These are phyloP conservation scores for Penicillium argentinense DNA, from an alignment of 495 filamentous ascomycete species.

Conservation along the genomic window DNA sequence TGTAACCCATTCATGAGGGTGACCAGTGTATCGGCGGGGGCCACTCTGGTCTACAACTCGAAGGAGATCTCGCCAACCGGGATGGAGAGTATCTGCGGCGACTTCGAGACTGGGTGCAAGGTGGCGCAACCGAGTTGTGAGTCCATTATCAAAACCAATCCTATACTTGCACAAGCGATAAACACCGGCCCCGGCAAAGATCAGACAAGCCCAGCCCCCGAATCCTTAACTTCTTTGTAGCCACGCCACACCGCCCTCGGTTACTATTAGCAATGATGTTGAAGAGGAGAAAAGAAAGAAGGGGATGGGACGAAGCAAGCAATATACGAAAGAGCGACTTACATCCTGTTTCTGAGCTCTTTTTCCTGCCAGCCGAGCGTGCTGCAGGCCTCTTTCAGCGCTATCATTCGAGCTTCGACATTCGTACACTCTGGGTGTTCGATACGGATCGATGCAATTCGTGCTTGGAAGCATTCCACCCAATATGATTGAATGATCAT, in stretches of 20 bases:
- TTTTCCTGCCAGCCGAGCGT: slow-evolving; percentile 23
- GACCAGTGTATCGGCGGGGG: slow-evolving; percentile 10
- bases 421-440: slow-evolving; percentile 14
- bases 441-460: slow-evolving; percentile 11
- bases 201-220: slow-evolving; percentile 23
- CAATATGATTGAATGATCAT: slow-evolving; percentile 28
- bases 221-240: slow-evolving; percentile 26
- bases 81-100: slow-evolving; percentile 23
- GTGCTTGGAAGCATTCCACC: slow-evolving; percentile 16
- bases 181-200: slow-evolving; percentile 19
- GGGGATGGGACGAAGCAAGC: background rate
- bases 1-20: slow-evolving; percentile 24
- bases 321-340: background rate
- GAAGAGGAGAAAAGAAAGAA: background rate
- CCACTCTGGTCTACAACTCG: slow-evolving; percentile 13
- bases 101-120: slow-evolving; percentile 17
- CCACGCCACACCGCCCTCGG: slow-evolving; percentile 24
- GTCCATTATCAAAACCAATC: slow-evolving; percentile 13
- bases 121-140: slow-evolving; percentile 15
- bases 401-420: slow-evolving; percentile 21
- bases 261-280: background rate
- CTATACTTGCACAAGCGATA: slow-evolving; percentile 28
- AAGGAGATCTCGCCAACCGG: slow-evolving; percentile 17
- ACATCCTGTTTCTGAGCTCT: slow-evolving; percentile 23
- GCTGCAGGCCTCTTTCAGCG: slow-evolving; percentile 18